Base-by-base conservation (phyloP, 2,329 filamentous ascomycete genomes). In the Fusarium bulbicola region DNA sequence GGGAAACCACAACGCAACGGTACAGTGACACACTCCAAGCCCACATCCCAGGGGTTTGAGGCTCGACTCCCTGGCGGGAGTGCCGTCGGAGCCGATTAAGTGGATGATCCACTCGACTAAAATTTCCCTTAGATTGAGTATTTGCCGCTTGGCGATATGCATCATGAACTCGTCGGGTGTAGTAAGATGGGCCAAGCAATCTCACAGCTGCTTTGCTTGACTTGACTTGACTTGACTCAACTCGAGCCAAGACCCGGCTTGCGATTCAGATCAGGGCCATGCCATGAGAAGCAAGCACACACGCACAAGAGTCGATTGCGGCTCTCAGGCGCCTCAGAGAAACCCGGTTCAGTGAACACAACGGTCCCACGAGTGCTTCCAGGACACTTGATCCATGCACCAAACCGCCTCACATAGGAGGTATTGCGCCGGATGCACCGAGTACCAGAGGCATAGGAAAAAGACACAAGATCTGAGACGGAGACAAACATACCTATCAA, bases 91-190 rank as follows among this genome's bases (percentile, higher is more conserved):
- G 70, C 68, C 76, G 76, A 78, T 78, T 68, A 68, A 76, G 76
- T 77, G 67, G 74, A 74, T 66, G 75, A 69, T 74, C 78, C 78
- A 76, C 77, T 75, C 68, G 70, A 77, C 77, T 78, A 74, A 72
- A 77, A 74, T 78, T 79, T 74, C 73, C 75, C 66, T 75, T 61
- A 73, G 75, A 76, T 77, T 76, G 75, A 76, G 71, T 76, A 67
- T 77, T 77, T 77, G 77, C 79, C 78, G 76, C 79, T 80, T 79
- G 79, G 78, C 78, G 72, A 79, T 76, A 65, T 77, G 72, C 73
- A 79, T 76, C 68, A 76, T 75, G 72, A 72, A 72, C 70, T 72
- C 59, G 66, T 58, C 67, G 68, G 68, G 72, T 64, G 71, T 63
- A 71, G 54, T 50, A 62, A 42, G 52, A 62, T 52, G 59, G 26